These are phyloP conservation scores for Kwoniella sp. DNA, from an alignment of 768 basidiomycete genomes.

Conservation along the genomic window DNA sequence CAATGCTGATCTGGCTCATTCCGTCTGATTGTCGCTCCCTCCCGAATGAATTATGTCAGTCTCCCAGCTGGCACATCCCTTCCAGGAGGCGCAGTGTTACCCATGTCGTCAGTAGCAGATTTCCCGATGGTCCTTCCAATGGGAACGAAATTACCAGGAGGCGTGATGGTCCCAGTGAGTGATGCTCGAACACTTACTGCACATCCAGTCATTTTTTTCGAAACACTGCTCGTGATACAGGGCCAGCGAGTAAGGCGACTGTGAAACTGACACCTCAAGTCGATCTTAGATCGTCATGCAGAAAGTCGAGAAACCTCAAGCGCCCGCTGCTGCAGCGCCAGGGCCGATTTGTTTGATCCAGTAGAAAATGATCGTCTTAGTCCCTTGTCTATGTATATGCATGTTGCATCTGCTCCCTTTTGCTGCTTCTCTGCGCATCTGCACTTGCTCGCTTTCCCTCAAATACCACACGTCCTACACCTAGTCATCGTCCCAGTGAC, in stretches of 20 bases:
- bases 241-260: too few relatives aligned
- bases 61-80: constrained; percentile 46
- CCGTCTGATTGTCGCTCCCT: too few relatives aligned
- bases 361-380: background rate
- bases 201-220: background rate
- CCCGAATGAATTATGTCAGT: constrained; percentile 8
- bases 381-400: constrained; percentile 9
- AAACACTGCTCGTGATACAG: background rate
- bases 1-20: too few relatives aligned
- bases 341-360: constrained; percentile 22
- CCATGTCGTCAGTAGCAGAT: constrained; percentile 49
- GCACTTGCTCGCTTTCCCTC: background rate
- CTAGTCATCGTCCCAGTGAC: constrained; percentile 55
- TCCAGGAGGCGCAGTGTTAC: constrained; percentile 49
- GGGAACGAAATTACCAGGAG: constrained; percentile 49
- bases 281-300: constrained; percentile 28
- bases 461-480: too few relatives aligned
- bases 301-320: constrained; percentile 9
- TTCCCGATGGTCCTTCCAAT: constrained; percentile 50
- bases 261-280: background rate
- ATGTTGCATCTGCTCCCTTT: constrained; percentile 4
- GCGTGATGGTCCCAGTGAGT: constrained; percentile 52
- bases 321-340: background rate
- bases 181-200: too few relatives aligned
- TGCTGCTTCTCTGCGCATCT: background rate